Conservation (phyloP, 2,329 filamentous ascomycete genomes). For the Neonectria magnoliae region DNA sequence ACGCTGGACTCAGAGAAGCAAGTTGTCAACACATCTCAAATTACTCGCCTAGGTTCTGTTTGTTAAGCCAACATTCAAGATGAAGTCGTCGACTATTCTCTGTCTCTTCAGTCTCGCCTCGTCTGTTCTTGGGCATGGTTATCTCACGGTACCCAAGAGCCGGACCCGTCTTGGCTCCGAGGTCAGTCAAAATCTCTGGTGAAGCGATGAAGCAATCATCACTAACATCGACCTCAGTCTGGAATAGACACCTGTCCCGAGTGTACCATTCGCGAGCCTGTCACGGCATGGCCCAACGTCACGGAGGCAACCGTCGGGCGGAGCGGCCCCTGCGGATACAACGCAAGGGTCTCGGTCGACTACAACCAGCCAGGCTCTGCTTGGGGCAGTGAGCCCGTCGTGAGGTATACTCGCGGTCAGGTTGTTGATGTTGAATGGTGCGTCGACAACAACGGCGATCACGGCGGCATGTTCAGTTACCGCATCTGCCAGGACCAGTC, state of each 20-base stretch:
- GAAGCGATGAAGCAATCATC: too few species aligned
- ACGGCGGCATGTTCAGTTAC: slow-evolving; percentile 66
- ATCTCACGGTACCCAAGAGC: too few species aligned
- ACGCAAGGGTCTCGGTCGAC: slow-evolving; percentile 62
- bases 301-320: slow-evolving; percentile 57
- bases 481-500: slow-evolving; percentile 63
- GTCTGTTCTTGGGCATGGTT: too few species aligned
- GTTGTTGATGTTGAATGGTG: slow-evolving; percentile 64
- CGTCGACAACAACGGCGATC: slow-evolving; percentile 65
- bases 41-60: too few species aligned
- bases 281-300: slow-evolving; percentile 60
- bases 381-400: slow-evolving; percentile 59
- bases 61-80: too few species aligned
- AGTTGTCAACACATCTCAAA: too few species aligned
- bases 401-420: slow-evolving; percentile 57
- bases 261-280: slow-evolving; percentile 64
- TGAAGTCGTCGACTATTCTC: too few species aligned
- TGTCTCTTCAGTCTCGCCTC: too few species aligned
- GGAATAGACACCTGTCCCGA: slow-evolving; percentile 63
- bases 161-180: too few species aligned
- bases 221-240: slow-evolving; percentile 37
- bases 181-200: too few species aligned
- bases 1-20: too few species aligned
- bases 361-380: slow-evolving; percentile 58
- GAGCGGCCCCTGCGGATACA: slow-evolving; percentile 63